Conservation (phyloP, 441 rosid species). For the Pelargonium citronellum region DNA sequence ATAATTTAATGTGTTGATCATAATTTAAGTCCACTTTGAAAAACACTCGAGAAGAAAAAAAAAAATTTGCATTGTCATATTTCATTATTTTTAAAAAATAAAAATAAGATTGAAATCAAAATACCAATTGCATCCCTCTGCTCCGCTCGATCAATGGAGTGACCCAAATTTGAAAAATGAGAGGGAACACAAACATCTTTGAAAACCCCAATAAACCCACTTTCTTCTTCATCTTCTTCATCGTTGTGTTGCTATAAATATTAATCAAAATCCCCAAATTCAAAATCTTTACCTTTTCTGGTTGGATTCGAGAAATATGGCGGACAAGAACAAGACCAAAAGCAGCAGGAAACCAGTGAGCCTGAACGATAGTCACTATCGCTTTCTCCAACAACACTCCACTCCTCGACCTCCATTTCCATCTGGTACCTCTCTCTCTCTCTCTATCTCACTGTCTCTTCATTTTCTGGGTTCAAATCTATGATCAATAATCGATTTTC, state of each 20-base stretch:
- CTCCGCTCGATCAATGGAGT: too few species aligned
- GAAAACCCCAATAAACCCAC: slow-evolving; percentile 1
- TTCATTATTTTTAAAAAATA: neutral
- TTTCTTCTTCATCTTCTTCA: neutral
- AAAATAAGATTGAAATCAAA: neutral
- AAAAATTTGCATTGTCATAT: too few species aligned
- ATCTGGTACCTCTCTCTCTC: slow-evolving; percentile 21
- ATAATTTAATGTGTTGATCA: too few species aligned
- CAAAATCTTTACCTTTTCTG: too few species aligned
- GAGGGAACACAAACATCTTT: neutral
- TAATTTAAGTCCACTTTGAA: too few species aligned
- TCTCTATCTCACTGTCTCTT: neutral
- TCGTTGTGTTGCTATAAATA: neutral
- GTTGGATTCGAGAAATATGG: slow-evolving; percentile 33
- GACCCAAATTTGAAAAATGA: neutral
- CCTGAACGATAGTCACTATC: slow-evolving; percentile 67
- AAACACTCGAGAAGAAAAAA: too few species aligned
- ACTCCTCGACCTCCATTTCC: slow-evolving; percentile 34
- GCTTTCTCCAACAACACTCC: slow-evolving; percentile 59
- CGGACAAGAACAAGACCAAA: slow-evolving; percentile 27
- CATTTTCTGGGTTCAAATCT: neutral
- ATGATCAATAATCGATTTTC: slow-evolving; percentile 2
- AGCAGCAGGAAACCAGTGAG: slow-evolving; percentile 50
- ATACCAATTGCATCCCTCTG: too few species aligned
- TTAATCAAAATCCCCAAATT: neutral